Percentiles rank a stretch among this genome's conserved stretches.
phyloP scores from a whole-genome alignment of 225 moss, liverwort and hornwort species.

The Lunularia cruciata region DNA sequence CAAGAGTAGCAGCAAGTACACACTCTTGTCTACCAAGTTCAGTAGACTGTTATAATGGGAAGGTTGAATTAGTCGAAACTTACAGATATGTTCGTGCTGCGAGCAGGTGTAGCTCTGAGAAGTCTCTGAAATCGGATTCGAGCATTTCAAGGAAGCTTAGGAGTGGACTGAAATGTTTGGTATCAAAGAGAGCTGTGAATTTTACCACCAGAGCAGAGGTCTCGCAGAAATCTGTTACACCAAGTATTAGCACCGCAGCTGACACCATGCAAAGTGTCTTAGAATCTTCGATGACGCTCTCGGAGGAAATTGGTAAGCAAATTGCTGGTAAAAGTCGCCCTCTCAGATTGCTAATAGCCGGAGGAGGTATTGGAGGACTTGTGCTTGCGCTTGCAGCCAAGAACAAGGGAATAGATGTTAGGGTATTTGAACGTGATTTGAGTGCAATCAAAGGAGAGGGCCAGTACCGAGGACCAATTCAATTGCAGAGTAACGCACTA shows the following conservation, averaged over 20 bases:
- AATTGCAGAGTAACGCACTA: conserved; percentile 93
- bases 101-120: conserved; percentile 4
- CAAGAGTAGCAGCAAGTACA: not conserved
- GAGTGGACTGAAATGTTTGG: not conserved
- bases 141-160: not conserved
- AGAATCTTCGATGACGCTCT: conserved; percentile 33
- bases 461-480: conserved; percentile 93
- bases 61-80: not conserved
- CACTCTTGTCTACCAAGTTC: not conserved
- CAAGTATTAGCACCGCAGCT: conserved; percentile 8
- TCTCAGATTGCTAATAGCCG: conserved; percentile 64
- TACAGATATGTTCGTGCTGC: not conserved
- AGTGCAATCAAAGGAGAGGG: conserved; percentile 96
- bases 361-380: conserved; percentile 95
- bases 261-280: conserved; percentile 20
- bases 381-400: conserved; percentile 84
- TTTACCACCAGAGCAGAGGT: conserved; percentile 15
- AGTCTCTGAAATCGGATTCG: conserved; percentile 11
- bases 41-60: not conserved
- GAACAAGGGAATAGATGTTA: conserved; percentile 81
- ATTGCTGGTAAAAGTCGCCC: not conserved
- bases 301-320: conserved; percentile 5
- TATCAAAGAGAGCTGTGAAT: conserved; percentile 1
- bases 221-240: conserved; percentile 12
- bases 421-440: conserved; percentile 87